Base-by-base conservation (phyloP, 2,329 filamentous ascomycete species). In the Aspergillus japonicus region DNA sequence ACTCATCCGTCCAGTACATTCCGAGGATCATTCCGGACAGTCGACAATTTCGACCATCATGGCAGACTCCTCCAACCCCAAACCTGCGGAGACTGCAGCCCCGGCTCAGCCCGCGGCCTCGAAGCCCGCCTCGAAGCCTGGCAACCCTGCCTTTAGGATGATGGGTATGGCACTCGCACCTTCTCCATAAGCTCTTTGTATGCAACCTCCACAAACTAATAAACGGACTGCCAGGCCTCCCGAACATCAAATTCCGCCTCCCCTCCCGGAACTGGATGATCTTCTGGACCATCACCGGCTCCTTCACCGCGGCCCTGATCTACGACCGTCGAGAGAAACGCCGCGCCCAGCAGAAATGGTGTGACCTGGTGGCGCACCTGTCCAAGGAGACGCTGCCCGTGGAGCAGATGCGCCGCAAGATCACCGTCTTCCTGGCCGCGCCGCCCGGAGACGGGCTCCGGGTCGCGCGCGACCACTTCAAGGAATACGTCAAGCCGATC, bases 221-320 rank as follows among this genome's bases (percentile, higher is more conserved):
- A 35, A 35, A 35, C 39, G 21, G 8, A 7, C 23, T 19, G 11
- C 24, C 59, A 89, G 94, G 94, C 59, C 81, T 99, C 60, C 94
- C 94, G 54, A 90, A 89, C 66, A 85, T 97, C 62, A 89, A 90
- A 61, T 84, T 88, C 68, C 92, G 87, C 76, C 86, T 99, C 19
- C 95, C 95, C 7, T 98, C 94, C 19, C 90, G 95, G 62, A 98
- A 98, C 75, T 99, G 95, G 95, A 87, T 95, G 78, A 97, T 99
- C 71, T 99, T 99, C 80, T 87, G 93, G 77, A 83, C 89, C 50
- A 76, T 98, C 57, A 89, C 89, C 11, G 88, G 88, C 56, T 86
- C 90, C 50, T 89, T 96, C 72, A 87, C 91, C 5, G 87, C 86
- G 16, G 90, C 92, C 55, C 83, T 98, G 58, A 85, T 95, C 72